These are phyloP conservation scores for Chytridium lagenaria DNA, from an alignment of 371 early-diverging fungal species.

Conservation along the genomic window DNA sequence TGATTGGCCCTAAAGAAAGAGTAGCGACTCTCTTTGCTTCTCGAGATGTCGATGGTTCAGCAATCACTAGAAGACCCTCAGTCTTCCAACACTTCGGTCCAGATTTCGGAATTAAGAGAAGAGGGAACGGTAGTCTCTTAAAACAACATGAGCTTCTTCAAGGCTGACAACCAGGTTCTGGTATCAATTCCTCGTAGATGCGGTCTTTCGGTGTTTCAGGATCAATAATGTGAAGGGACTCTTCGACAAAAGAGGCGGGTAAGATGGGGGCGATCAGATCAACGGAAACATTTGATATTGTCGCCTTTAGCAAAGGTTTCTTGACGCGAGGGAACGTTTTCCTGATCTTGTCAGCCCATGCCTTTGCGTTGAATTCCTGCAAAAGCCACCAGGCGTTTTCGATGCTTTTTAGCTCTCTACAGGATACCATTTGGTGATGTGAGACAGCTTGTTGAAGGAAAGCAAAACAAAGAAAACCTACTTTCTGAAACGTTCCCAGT, in stretches of 20 bases:
- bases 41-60: constrained; percentile 41
- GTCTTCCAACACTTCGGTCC: constrained; percentile 39
- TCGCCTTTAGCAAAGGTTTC: constrained; percentile 54
- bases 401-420: constrained; percentile 33
- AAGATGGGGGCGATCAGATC: constrained; percentile 55
- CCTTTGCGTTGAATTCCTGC: constrained; percentile 62
- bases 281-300: constrained; percentile 46
- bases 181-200: constrained; percentile 63
- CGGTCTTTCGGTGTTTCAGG: constrained; percentile 60
- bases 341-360: constrained; percentile 59
- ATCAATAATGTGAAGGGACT: constrained; percentile 67
- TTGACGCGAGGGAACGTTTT: constrained; percentile 12
- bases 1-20: constrained; percentile 42
- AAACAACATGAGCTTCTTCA: constrained; percentile 53
- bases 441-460: background rate
- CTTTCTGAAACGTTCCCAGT: background rate
- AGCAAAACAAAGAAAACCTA: background rate
- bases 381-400: constrained; percentile 65
- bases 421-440: background rate
- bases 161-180: constrained; percentile 56
- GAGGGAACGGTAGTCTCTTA: constrained; percentile 69
- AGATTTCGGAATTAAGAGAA: constrained; percentile 57
- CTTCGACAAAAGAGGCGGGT: constrained; percentile 57
- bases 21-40: constrained; percentile 44
- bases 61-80: constrained; percentile 55